Conservation (phyloP, 1,284 basidiomycete species). For the Chondrostereum purpureum region DNA sequence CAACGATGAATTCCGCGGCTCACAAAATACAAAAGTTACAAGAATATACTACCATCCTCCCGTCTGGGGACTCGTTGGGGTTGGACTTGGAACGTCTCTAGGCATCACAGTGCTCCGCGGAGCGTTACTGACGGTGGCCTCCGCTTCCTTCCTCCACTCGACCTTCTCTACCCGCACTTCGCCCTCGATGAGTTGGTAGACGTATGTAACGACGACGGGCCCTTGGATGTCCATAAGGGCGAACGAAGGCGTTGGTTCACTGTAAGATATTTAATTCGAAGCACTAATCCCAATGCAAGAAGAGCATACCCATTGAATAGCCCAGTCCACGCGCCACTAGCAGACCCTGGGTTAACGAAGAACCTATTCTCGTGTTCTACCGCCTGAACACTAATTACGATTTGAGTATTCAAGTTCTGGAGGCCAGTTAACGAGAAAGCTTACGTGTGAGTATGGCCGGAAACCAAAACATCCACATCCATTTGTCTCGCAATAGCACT, state of each 20-base stretch:
- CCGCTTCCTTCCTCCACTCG: constrained; percentile 68
- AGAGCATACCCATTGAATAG: constrained; percentile 52
- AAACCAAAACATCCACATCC: constrained; percentile 95
- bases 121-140: constrained; percentile 27
- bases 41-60: constrained; percentile 1
- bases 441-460: constrained; percentile 91
- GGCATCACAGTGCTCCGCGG: constrained; percentile 21
- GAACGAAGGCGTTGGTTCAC: constrained; percentile 60
- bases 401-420: constrained; percentile 1
- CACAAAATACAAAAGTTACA: background rate
- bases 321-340: constrained; percentile 91
- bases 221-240: constrained; percentile 95
- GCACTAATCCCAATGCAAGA: constrained; percentile 8
- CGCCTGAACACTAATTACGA: constrained; percentile 74
- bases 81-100: constrained; percentile 5
- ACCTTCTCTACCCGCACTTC: constrained; percentile 88
- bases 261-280: constrained; percentile 14
- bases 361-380: constrained; percentile 88
- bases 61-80: constrained; percentile 2
- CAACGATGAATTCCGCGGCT: too few relatives aligned
- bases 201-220: constrained; percentile 90
- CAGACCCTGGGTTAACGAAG: constrained; percentile 95
- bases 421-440: constrained; percentile 22
- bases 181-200: constrained; percentile 90
- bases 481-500: constrained; percentile 87